Percentiles rank a stretch among this genome's conserved stretches.
phyloP scores from a whole-genome alignment of 441 rosid species.

The Breynia disticha region DNA sequence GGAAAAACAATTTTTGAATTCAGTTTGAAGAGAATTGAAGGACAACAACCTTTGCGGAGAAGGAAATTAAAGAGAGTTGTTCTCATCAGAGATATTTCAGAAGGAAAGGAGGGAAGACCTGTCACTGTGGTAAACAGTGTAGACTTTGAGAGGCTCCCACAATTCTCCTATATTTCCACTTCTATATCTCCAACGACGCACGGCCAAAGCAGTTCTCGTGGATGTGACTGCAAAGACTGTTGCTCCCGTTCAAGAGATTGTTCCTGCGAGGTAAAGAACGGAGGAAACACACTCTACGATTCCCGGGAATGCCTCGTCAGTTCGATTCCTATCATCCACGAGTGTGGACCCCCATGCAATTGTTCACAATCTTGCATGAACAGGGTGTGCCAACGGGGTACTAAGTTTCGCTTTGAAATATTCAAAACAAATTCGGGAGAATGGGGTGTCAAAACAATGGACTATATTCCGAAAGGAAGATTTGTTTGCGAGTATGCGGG shows the following conservation, averaged over 20 bases:
- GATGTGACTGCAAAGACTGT: slow-evolving; percentile 42
- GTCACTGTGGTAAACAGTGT: slow-evolving; percentile 45
- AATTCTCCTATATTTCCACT: slow-evolving; percentile 32
- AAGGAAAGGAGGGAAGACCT: slow-evolving; percentile 49
- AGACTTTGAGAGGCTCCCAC: slow-evolving; percentile 46
- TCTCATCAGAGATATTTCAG: slow-evolving; percentile 41
- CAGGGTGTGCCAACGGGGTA: slow-evolving; percentile 59
- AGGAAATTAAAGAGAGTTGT: slow-evolving; percentile 29
- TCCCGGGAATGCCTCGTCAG: slow-evolving; percentile 38
- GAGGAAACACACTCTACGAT: slow-evolving; percentile 48
- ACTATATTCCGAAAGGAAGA: slow-evolving; percentile 51
- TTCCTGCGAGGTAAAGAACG: slow-evolving; percentile 44
- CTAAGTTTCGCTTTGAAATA: slow-evolving; percentile 50
- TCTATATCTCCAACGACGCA: slow-evolving; percentile 33
- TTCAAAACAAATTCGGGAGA: slow-evolving; percentile 55
- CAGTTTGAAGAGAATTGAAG: slow-evolving; percentile 35
- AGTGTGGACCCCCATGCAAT: slow-evolving; percentile 64
- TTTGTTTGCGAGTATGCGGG: slow-evolving; percentile 74
- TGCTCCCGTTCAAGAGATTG: slow-evolving; percentile 45
- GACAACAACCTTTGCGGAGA: slow-evolving; percentile 62
- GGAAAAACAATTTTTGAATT: slow-evolving; percentile 55
- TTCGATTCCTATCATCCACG: slow-evolving; percentile 38
- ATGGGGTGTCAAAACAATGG: slow-evolving; percentile 71
- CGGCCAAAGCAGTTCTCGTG: slow-evolving; percentile 22
- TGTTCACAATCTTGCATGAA: slow-evolving; percentile 57